These are phyloP conservation scores for Triadica sebifera DNA, from an alignment of 345 rosid genomes.

Conservation along the genomic window DNA sequence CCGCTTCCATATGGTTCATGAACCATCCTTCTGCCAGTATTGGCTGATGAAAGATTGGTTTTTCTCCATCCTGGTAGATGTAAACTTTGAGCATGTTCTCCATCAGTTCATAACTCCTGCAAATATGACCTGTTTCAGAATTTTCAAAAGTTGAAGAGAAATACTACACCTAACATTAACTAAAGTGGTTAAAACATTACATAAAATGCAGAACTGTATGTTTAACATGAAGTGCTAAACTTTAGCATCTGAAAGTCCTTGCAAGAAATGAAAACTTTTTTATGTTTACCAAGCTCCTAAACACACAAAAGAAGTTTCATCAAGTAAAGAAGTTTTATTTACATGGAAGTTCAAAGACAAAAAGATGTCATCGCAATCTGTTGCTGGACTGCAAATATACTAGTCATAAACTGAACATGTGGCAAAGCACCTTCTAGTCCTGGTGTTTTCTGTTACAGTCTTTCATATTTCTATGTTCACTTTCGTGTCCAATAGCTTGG, in stretches of 20 bases:
- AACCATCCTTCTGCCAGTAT: conserved; percentile 89
- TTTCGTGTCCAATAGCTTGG: background rate
- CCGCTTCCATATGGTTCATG: conserved; percentile 68
- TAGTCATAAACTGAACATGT: background rate
- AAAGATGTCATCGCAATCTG: background rate
- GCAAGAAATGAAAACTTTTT: background rate
- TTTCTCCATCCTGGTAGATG: conserved; percentile 73
- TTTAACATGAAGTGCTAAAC: too few relatives aligned
- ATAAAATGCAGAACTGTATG: too few relatives aligned
- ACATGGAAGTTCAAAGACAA: background rate
- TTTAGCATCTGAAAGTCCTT: too few relatives aligned
- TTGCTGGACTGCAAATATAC: background rate
- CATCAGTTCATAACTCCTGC: conserved; percentile 95
- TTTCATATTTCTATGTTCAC: background rate
- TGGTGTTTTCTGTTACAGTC: background rate
- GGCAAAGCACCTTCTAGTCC: background rate
- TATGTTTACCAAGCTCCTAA: background rate
- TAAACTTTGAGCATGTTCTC: conserved; percentile 73
- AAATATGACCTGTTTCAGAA: conserved; percentile 8
- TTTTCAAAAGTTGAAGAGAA: conserved; percentile 7
- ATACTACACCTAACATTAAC: background rate
- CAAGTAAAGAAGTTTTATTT: background rate
- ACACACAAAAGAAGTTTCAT: background rate
- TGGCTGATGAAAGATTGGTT: conserved; percentile 70
- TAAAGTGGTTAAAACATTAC: background rate